phyloP scores from a whole-genome alignment of 352 stramenopile genomes.

The Pythium guiyangense region DNA sequence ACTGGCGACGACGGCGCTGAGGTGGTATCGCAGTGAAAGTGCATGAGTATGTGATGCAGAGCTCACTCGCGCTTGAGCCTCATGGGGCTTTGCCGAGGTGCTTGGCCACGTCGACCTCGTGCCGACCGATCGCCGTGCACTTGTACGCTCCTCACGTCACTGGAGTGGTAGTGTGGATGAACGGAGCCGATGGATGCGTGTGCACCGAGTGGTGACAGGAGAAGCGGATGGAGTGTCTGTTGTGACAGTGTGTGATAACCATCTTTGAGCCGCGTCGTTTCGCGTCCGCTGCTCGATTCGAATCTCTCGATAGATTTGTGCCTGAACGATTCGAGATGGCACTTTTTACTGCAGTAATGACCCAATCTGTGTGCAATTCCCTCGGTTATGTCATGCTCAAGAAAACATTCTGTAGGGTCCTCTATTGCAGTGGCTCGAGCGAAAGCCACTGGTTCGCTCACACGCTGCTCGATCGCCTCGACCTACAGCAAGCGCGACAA shows the following conservation, averaged over 20 bases:
- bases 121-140: slow-evolving; percentile 47
- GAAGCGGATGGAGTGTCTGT: too few species aligned
- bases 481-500: too few species aligned
- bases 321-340: background rate
- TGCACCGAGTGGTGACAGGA: too few species aligned
- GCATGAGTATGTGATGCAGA: slow-evolving; percentile 69
- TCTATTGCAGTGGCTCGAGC: background rate
- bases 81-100: slow-evolving; percentile 68
- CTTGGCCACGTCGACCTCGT: slow-evolving; percentile 66
- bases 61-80: slow-evolving; percentile 74
- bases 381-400: background rate
- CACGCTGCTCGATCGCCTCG: too few species aligned
- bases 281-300: background rate
- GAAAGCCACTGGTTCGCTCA: too few species aligned
- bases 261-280: too few species aligned
- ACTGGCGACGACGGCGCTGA: slow-evolving; percentile 2
- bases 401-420: too few species aligned
- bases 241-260: too few species aligned
- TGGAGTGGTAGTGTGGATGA: background rate
- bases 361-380: background rate
- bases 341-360: background rate
- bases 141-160: slow-evolving; percentile 75
- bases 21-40: slow-evolving; percentile 51
- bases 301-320: background rate
- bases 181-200: background rate